These are phyloP conservation scores for Colletotrichum abscissum DNA, from an alignment of 2,329 filamentous ascomycete genomes.

Conservation along the genomic window DNA sequence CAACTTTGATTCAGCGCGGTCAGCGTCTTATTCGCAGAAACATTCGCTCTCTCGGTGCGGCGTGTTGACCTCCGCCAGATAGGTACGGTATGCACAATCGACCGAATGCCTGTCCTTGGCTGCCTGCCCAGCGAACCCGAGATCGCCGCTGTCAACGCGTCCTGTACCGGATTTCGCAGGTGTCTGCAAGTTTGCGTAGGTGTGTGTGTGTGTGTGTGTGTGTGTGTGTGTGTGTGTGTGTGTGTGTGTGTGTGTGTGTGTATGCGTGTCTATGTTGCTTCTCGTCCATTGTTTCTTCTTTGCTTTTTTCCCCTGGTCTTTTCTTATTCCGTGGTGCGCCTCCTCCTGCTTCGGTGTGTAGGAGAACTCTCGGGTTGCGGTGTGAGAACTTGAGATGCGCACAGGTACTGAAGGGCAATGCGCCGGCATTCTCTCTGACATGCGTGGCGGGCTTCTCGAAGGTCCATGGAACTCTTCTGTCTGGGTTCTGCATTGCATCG, in stretches of 20 bases:
- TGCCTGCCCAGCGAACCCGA: background rate
- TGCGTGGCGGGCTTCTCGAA: constrained; percentile 19
- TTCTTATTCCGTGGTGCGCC: background rate
- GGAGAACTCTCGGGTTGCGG: background rate
- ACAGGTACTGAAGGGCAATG: constrained; percentile 16
- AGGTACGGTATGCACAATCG: background rate
- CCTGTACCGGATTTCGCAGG: constrained; percentile 5
- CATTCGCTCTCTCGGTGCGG: constrained; percentile 6
- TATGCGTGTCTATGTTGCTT: background rate
- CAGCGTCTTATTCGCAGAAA: constrained; percentile 7
- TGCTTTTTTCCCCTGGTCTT: background rate
- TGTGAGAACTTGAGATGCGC: background rate
- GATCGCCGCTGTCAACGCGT: constrained; percentile 18
- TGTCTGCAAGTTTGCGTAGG: background rate
- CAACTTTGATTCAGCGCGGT: background rate
- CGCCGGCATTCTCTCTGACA: constrained; percentile 14
- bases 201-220: background rate
- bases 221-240: background rate
- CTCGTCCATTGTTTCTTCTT: background rate
- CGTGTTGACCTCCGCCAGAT: background rate
- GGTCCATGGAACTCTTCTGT: background rate
- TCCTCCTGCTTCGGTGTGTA: background rate
- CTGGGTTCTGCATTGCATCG: constrained; percentile 13
- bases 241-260: background rate
- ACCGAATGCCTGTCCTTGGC: constrained; percentile 13